These are phyloP conservation scores for Lachnellula suecica DNA, from an alignment of 2,329 filamentous ascomycete genomes.

Conservation along the genomic window DNA sequence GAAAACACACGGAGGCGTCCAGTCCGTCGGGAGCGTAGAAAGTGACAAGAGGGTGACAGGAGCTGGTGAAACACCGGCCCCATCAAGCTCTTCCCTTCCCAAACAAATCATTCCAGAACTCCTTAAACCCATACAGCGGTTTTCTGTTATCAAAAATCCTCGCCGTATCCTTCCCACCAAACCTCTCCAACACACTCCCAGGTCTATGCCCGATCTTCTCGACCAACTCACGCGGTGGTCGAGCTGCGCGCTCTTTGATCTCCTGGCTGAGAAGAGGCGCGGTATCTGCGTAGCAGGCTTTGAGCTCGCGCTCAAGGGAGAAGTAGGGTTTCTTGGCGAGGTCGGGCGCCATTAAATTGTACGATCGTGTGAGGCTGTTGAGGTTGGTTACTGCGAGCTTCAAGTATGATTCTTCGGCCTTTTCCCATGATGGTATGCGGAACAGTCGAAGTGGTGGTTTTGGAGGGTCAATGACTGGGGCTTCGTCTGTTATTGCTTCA, in stretches of 20 bases:
- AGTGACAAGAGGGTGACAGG: no score
- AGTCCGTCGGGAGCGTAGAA: no score
- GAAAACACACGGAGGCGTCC: no score
- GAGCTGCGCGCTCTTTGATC: constrained; percentile 67
- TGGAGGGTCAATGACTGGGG: constrained; percentile 18
- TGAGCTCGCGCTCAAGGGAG: constrained; percentile 77
- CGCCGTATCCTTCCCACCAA: constrained; percentile 53
- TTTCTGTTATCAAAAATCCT: constrained; percentile 72
- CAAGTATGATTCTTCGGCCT: constrained; percentile 72
- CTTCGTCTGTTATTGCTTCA: constrained; percentile 11
- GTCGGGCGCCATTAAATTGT: constrained; percentile 92
- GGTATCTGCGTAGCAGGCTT: constrained; percentile 79
- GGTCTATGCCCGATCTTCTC: constrained; percentile 42
- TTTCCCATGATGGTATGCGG: constrained; percentile 75
- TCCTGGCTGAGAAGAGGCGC: constrained; percentile 72
- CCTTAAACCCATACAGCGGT: constrained; percentile 79
- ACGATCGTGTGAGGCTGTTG: constrained; percentile 78
- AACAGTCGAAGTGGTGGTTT: constrained; percentile 58
- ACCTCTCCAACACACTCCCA: constrained; percentile 59
- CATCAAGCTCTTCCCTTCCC: constrained; percentile 21
- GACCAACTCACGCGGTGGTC: constrained; percentile 41
- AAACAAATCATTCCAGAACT: constrained; percentile 86
- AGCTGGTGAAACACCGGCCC: no score
- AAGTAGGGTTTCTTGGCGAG: constrained; percentile 93
- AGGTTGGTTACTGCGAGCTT: constrained; percentile 73